These are phyloP conservation scores for Triadica sebifera DNA, from an alignment of 345 rosid genomes.

Conservation along the genomic window DNA sequence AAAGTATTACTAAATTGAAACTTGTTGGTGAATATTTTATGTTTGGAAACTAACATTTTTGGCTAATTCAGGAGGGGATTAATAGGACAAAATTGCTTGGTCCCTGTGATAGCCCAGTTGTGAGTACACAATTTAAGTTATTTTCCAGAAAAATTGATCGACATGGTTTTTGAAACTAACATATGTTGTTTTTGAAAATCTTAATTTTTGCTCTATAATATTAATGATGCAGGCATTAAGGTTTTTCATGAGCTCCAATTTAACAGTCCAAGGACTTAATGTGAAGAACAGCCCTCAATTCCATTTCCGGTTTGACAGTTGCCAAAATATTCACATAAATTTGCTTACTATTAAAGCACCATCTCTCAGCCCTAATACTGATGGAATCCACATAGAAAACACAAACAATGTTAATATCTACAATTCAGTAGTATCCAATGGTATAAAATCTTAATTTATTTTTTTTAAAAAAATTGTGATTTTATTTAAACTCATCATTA, in stretches of 20 bases:
- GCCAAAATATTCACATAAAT: conserved; percentile 22
- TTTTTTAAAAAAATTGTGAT: too few relatives aligned
- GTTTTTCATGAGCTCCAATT: conserved; percentile 46
- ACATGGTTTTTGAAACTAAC: too few relatives aligned
- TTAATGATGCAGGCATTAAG: conserved; percentile 29
- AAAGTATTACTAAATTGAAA: too few relatives aligned
- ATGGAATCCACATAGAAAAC: conserved; percentile 43
- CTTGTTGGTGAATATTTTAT: too few relatives aligned
- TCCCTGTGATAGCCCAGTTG: conserved; percentile 38
- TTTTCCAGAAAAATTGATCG: neutral
- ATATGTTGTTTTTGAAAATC: too few relatives aligned
- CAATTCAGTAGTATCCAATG: conserved; percentile 23
- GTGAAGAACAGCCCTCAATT: conserved; percentile 48
- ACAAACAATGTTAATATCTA: conserved; percentile 27
- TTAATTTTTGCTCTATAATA: neutral
- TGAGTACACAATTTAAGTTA: conserved; percentile 10
- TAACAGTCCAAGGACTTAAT: conserved; percentile 62
- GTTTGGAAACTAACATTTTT: neutral
- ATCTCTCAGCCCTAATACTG: conserved; percentile 40
- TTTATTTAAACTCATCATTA: too few relatives aligned
- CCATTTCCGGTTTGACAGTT: conserved; percentile 35
- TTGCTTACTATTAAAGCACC: conserved; percentile 34
- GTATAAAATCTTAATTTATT: conserved; percentile 9
- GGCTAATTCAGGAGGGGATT: conserved; percentile 15
- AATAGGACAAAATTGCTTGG: conserved; percentile 16